Evolutionary conservation across 2,329 filamentous ascomycete genomes (phyloP), one percentile per base, ranked within the genome.

Genomic region (Rhynchosporium agropyri): DNA sequence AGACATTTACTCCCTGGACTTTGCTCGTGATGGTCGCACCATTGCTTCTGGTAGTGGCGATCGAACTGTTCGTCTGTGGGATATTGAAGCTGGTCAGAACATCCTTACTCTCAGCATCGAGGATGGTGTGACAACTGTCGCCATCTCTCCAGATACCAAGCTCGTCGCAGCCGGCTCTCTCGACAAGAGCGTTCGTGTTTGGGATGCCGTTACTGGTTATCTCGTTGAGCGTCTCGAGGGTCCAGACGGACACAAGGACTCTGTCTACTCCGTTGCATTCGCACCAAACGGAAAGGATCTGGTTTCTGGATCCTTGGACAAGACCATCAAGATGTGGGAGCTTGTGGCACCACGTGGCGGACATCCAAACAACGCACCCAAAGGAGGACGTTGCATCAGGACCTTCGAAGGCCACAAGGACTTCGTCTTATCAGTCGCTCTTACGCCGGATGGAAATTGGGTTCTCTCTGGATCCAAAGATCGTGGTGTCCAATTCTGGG

Each of bases 271-370:
- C 12, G 95, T 99, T 28, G 94, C 95, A 0, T 99, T 99, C 77
- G 93, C 93, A 13, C 95, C 95, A 33, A 94, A 90, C 71, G 94
- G 94, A 65, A 90, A 92, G 72, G 91, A 96, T 69, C 87, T 99
- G 46, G 94, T 98, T 74, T 96, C 90, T 72, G 95, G 95, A 67
- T 96, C 90, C 83, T 80, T 98, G 70, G 95, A 99, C 76, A 96
- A 96, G 83, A 98, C 94, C 0, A 98, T 98, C 82, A 97, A 97
- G 82, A 96, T 98, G 89, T 99, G 95, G 93, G 93, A 97, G 80
- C 84, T 99, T 57, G 88, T 85, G 61, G 85, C 89, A 28, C 85
- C 89, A 50, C 85, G 90, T 70, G 82, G 83, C 69, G 84, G 88
- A 71, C 83, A 87, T 63, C 83, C 86, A 53, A 86, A 84, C 73